phyloP scores from a whole-genome alignment of 306 rosid species.

The Cucurbita ficifolia region DNA sequence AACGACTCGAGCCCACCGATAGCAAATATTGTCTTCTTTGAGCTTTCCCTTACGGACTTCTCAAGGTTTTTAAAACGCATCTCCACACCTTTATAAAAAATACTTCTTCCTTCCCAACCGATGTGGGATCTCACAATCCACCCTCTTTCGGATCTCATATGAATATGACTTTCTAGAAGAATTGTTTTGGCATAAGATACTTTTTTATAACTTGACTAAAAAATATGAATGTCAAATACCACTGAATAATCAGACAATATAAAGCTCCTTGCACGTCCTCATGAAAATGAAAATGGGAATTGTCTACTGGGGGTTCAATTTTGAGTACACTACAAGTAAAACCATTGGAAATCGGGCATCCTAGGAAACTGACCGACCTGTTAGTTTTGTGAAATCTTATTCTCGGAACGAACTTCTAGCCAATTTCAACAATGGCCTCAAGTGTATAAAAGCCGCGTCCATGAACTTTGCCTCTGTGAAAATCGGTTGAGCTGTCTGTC shows the following conservation, averaged over 20 bases:
- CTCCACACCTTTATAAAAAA: no score
- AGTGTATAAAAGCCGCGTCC: not conserved
- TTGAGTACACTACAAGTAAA: not conserved
- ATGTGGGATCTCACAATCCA: no score
- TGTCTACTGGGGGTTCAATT: not conserved
- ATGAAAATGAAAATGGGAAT: not conserved
- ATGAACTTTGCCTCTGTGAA: not conserved
- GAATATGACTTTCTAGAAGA: no score
- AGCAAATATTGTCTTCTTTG: no score
- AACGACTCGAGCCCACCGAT: no score
- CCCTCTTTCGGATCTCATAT: no score
- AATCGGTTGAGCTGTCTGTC: not conserved
- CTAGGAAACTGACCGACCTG: not conserved
- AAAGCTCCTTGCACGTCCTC: not conserved
- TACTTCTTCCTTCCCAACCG: rapidly evolving
- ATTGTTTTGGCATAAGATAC: no score
- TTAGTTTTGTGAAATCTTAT: not conserved
- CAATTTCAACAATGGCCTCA: not conserved
- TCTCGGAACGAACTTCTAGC: not conserved
- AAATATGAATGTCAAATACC: not conserved
- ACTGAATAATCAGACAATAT: not conserved
- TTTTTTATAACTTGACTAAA: not conserved
- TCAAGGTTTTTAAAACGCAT: no score
- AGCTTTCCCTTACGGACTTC: no score
- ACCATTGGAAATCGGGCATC: not conserved